Base-by-base conservation (phyloP, 2,329 filamentous ascomycete genomes). In the Penicillium brasilianum region DNA sequence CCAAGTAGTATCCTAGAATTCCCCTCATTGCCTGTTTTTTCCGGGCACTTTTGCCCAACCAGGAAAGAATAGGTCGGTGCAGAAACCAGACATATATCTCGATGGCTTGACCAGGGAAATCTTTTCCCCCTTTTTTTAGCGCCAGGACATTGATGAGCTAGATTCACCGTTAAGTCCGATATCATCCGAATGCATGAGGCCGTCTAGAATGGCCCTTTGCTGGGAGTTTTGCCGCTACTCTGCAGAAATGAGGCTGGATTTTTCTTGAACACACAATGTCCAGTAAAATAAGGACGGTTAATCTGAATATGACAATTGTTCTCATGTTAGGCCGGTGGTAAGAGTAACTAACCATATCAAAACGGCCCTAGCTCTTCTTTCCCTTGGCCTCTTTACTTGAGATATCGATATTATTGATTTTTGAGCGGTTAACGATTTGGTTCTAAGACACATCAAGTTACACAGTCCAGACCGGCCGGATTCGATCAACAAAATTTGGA, bases 401-500 rank as follows among this genome's bases (percentile, higher is more conserved):
- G 6, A 20, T 22, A n/a, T 44, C n/a, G 11, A 32, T 46, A 18
- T 22, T 28, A 20, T 18, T 20, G 34, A 34, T 16, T 14, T n/a
- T n/a, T n/a, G n/a, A 13, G 34, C 14, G 8, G 16, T 51, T 37
- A 11, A 22, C 9, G 14, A 30, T 30, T 1, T n/a, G 11, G 28
- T 37, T 68, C 59, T 59, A 57, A 67, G 66, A 64, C 67, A 58
- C 30, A 28, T 62, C 59, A 62, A 66, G 67, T 69, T 66, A 69
- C 67, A 68, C 66, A 52, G 55, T 57, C 57, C 56, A 65, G 54
- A 53, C 58, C 57, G 46, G 50, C 50, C 53, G n/a, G 44, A 34
- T 37, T 20, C 48, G 36, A 59, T 58, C 44, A 36, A 25, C 13
- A 56, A 55, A 30, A 48, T 52, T 20, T 30, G 49, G 25, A 30